phyloP scores from a whole-genome alignment of 2,329 filamentous ascomycete genomes.

The Stemphylium lycopersici region DNA sequence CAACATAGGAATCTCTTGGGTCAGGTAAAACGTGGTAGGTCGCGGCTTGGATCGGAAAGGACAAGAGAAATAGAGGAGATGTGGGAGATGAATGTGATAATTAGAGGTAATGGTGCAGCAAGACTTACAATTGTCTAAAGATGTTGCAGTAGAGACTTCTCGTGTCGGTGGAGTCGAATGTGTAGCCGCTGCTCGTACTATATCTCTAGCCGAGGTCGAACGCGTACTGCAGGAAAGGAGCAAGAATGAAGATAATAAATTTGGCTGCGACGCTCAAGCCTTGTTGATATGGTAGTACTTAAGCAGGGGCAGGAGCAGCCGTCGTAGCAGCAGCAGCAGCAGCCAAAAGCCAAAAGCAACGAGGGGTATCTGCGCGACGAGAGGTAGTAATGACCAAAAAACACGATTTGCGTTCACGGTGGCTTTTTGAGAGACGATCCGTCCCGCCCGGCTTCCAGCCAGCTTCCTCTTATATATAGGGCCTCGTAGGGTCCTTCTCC shows the following conservation, averaged over 20 bases:
- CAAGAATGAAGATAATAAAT: background rate
- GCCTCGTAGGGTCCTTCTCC: background rate
- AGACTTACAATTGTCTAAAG: no score
- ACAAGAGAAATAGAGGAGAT: no score
- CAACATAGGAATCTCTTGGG: background rate
- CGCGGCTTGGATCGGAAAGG: no score
- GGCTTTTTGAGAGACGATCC: background rate
- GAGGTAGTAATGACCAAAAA: background rate
- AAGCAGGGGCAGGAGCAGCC: background rate
- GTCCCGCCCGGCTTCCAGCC: background rate
- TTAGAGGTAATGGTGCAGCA: no score
- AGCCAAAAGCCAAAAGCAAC: background rate
- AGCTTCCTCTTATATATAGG: background rate
- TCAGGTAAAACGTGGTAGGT: background rate
- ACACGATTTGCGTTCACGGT: background rate
- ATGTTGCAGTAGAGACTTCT: no score
- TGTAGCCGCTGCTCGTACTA: no score
- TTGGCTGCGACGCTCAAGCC: background rate
- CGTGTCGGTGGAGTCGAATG: no score
- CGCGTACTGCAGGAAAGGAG: no score
- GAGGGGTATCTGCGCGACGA: slow-evolving; percentile 4
- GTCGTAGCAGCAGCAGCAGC: no score
- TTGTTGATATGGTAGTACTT: background rate
- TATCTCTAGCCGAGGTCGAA: no score
- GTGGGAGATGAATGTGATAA: no score